Conservation (phyloP, 495 filamentous ascomycete species). For the Aspergillus campestris region DNA sequence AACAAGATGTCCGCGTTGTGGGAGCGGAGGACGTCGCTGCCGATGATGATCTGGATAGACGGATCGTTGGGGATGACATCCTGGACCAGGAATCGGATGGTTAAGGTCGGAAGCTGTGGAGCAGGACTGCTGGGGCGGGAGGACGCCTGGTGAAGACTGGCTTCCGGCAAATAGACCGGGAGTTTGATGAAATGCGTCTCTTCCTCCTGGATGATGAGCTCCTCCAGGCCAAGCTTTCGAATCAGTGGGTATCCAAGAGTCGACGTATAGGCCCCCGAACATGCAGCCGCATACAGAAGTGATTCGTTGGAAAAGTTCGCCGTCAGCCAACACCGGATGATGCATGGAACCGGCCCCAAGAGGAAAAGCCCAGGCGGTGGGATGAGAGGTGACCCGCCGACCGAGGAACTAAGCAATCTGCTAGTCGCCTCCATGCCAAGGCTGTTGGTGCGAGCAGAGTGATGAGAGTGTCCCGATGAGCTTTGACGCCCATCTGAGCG, state of each 20-base stretch:
- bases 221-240: constrained; percentile 58
- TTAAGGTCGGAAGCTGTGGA: constrained; percentile 72
- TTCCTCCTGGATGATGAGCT: constrained; percentile 56
- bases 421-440: constrained; percentile 64
- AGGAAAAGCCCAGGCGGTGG: constrained; percentile 76
- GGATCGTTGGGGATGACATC: constrained; percentile 44
- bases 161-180: constrained; percentile 82
- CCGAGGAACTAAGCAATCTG: constrained; percentile 52
- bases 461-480: constrained; percentile 74
- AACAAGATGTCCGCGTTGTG: constrained; percentile 89
- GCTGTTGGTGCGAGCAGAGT: constrained; percentile 77
- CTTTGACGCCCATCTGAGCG: constrained; percentile 96
- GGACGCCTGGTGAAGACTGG: constrained; percentile 66
- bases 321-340: constrained; percentile 92
- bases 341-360: constrained; percentile 78
- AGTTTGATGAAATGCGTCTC: constrained; percentile 62
- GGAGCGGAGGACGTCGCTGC: constrained; percentile 76
- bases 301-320: constrained; percentile 77
- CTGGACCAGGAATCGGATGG: constrained; percentile 65
- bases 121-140: constrained; percentile 64
- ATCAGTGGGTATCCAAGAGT: constrained; percentile 65
- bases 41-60: constrained; percentile 70
- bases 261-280: constrained; percentile 84
- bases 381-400: constrained; percentile 57
- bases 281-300: constrained; percentile 84